Base-by-base conservation (phyloP, 2,329 filamentous ascomycete genomes). In the Paradendryphiella salina region DNA sequence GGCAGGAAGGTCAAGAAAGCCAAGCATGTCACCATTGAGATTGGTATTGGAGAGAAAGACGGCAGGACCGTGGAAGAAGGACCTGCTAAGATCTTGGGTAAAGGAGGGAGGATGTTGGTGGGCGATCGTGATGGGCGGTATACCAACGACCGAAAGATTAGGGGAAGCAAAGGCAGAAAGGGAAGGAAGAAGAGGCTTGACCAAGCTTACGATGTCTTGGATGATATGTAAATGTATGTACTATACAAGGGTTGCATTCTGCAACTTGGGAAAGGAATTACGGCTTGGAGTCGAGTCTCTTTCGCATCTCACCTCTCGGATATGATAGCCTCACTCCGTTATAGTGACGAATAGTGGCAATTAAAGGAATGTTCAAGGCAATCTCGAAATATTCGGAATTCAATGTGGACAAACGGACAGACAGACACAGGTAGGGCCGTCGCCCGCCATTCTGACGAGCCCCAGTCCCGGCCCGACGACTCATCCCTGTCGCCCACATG, bases 81-180 rank as follows among this genome's bases (percentile, higher is more conserved):
- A 0, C 48, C 55, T 15, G 59, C 57, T 5, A 56, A 46, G 18
- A 46, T 65, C 3, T 37, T 55, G 3, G 45, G 54, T 17, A 45
- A 31, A 36, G 62, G 37, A 26, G 63, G 45, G 47, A 61, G 50
- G 68, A 68, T 31, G 63, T 53, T 46, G 54, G 61, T 56, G 36
- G 64, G 65, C 1, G 74, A 70, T 57, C 61, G 59, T 5, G 57
- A 64, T 49, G 70, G 70, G 13, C 52, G 66, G 46, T 69, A 69
- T 49, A 59, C 40, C 9, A 56, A 48, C 34, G 70, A 73, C 52
- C 59, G 71, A 26, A 73, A 73, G 58, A 71, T 73, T 41, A 60
- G 71, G 42, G 71, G 67, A 17, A 73, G 66, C 57, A 67, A 65
- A 2, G 71, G 70, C 5, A 61, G 74, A 47, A 76, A 76, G 59